Evolutionary conservation across 75 land plant species (phyloP).

Genomic region (Chamaecyparis obtusa): DNA sequence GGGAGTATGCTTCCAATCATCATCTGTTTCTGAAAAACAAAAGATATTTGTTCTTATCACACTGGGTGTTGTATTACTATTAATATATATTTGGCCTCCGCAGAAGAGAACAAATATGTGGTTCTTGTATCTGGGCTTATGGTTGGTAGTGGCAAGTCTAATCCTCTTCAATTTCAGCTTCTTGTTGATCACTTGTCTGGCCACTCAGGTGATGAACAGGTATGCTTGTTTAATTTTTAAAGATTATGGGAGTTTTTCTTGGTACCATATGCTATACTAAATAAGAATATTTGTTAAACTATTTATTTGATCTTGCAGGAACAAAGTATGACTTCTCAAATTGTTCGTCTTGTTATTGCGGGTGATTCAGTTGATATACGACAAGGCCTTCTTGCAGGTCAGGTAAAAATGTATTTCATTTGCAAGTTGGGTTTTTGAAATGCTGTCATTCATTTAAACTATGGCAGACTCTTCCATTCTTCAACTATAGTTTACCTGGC

Average conservation of each 20-base stretch:
- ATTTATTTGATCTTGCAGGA: slow-evolving; percentile 49
- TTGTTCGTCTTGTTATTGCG: slow-evolving; percentile 87
- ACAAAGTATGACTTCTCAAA: slow-evolving; percentile 76
- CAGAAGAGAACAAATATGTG: slow-evolving; percentile 93
- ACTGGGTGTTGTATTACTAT: neutral
- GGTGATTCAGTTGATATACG: slow-evolving; percentile 86
- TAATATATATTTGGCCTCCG: slow-evolving; percentile 1
- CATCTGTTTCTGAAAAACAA: neutral
- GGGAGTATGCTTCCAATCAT: neutral
- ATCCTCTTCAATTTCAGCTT: slow-evolving; percentile 93
- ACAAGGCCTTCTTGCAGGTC: slow-evolving; percentile 63
- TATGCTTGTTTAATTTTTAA: slow-evolving; percentile 12
- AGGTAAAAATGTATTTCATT: slow-evolving; percentile 41
- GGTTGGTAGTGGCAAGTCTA: slow-evolving; percentile 60
- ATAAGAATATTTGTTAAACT: neutral
- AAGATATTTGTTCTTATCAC: neutral
- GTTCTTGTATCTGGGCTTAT: slow-evolving; percentile 82
- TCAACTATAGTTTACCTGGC: neutral
- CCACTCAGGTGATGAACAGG: slow-evolving; percentile 91
- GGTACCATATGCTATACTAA: neutral
- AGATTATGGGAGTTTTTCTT: neutral
- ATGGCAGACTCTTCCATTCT: neutral
- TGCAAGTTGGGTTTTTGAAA: neutral
- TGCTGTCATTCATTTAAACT: neutral
- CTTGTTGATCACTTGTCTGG: slow-evolving; percentile 94